A percentile compares a stretch with the other conserved stretches of the same genome.
Conservation (phyloP, 2,329 filamentous ascomycete genomes). For the Colletotrichum costaricense region DNA sequence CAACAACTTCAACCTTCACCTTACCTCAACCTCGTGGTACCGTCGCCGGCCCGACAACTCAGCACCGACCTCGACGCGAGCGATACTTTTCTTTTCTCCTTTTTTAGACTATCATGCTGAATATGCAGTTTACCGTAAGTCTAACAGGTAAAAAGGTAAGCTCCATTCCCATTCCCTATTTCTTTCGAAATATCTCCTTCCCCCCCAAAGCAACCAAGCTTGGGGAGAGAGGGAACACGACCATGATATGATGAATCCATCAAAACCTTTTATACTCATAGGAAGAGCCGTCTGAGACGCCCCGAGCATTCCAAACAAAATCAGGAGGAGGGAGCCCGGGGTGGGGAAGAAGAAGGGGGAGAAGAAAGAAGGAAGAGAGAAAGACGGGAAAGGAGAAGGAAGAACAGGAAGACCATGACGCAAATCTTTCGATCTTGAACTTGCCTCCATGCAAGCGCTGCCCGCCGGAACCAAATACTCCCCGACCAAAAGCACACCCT, state of each 20-base stretch:
- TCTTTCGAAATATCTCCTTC: too few relatives aligned
- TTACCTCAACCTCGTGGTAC: neutral
- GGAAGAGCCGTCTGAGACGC: constrained; percentile 61
- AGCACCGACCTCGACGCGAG: neutral
- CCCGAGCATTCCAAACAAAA: constrained; percentile 18
- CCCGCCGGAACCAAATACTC: neutral
- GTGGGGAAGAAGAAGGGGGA: neutral
- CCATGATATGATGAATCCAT: constrained; percentile 50
- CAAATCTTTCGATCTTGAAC: neutral
- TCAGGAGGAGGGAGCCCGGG: too few relatives aligned
- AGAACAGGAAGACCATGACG: neutral
- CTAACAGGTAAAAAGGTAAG: neutral
- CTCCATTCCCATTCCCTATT: neutral
- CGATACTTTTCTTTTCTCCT: neutral
- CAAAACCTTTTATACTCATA: constrained; percentile 53
- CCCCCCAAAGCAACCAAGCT: neutral
- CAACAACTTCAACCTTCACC: neutral
- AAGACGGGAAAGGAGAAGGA: neutral
- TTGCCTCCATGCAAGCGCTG: constrained; percentile 35
- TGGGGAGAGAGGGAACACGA: neutral
- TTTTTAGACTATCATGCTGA: too few relatives aligned
- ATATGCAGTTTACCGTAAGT: neutral
- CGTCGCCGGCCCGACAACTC: neutral
- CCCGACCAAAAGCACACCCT: neutral
- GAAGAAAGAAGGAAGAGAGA: too few relatives aligned